Conservation (phyloP, 2,329 filamentous ascomycete genomes). For the Diplodia mutila region DNA sequence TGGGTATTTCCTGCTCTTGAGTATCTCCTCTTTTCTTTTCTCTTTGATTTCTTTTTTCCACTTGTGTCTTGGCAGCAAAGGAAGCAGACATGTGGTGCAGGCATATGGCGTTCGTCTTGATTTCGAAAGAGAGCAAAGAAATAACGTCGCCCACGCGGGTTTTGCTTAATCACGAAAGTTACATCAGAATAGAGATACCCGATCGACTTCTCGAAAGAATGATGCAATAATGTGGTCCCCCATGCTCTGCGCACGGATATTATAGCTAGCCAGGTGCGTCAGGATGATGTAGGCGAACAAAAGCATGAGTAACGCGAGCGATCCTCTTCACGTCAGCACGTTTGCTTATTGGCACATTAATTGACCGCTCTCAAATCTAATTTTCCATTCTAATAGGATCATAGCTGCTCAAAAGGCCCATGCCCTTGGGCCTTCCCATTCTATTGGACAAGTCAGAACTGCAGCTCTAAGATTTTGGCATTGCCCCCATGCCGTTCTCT, state of each 20-base stretch:
- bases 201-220: not conserved
- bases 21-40: not conserved
- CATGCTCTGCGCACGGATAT: not conserved
- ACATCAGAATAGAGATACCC: conserved; percentile 2
- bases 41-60: not conserved
- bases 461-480: not conserved
- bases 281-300: not conserved
- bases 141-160: conserved; percentile 20
- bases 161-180: conserved; percentile 9
- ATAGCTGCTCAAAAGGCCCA: not conserved
- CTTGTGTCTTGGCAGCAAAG: not conserved
- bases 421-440: not conserved
- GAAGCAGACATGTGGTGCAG: not conserved
- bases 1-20: not conserved
- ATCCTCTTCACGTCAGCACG: not conserved
- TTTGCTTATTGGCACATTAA: not conserved
- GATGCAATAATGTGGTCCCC: not conserved
- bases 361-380: not conserved
- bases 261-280: not conserved
- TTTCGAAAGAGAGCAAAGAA: conserved; percentile 18
- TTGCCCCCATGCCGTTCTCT: not conserved
- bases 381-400: not conserved
- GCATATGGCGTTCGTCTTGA: not conserved
- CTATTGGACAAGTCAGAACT: not conserved
- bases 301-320: not conserved